These are phyloP conservation scores for Ganoderma boninense DNA, from an alignment of 1,284 basidiomycete genomes.

Conservation along the genomic window DNA sequence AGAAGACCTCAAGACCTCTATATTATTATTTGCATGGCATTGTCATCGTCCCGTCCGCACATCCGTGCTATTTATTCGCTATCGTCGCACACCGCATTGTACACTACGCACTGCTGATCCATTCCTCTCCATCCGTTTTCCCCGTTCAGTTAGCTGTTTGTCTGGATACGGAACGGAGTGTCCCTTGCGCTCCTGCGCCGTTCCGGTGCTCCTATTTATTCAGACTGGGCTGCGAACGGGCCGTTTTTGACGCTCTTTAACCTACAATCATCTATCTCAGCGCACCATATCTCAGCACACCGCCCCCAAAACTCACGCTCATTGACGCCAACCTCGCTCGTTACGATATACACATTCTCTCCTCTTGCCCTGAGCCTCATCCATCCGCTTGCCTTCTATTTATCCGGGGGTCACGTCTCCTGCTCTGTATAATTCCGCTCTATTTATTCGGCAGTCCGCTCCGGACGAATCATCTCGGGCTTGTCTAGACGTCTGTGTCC, in stretches of 20 bases:
- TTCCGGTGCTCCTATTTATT: conserved; percentile 17
- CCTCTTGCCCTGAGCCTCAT: neutral
- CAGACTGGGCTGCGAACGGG: neutral
- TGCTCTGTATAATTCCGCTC: conserved; percentile 11
- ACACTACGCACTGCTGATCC: conserved; percentile 31
- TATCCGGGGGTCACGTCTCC: conserved; percentile 15
- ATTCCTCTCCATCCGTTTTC: conserved; percentile 12
- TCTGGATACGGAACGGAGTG: conserved; percentile 7
- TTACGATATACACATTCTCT: neutral
- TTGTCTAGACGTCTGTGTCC: neutral
- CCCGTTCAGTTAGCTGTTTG: conserved; percentile 6
- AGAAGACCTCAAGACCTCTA: neutral
- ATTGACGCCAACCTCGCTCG: conserved; percentile 2
- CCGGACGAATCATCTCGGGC: neutral
- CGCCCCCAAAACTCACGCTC: neutral
- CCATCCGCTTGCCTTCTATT: conserved; percentile 18
- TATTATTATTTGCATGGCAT: conserved; percentile 4
- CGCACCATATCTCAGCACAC: neutral
- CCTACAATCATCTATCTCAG: neutral
- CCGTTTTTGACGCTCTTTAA: neutral
- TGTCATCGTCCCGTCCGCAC: conserved; percentile 18
- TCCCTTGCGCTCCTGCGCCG: neutral
- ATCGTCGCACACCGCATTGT: conserved; percentile 31
- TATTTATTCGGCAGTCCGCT: conserved; percentile 13
- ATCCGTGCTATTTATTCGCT: conserved; percentile 28